These are phyloP conservation scores for Nitzschia sp. DNA, from an alignment of 108 stramenopile species.

Conservation along the genomic window DNA sequence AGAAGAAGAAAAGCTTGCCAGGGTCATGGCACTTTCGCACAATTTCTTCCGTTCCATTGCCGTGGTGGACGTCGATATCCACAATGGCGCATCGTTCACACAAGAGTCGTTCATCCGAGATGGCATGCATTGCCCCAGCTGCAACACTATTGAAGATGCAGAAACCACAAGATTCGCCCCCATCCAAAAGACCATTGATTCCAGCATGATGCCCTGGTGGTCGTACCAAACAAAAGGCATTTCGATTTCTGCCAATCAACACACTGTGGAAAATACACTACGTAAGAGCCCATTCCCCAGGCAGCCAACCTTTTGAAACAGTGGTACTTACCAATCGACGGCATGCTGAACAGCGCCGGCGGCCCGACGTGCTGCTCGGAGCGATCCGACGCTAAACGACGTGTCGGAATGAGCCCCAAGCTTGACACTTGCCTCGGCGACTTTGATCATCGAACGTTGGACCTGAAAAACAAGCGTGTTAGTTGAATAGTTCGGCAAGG, in stretches of 20 bases:
- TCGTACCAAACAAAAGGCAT: conserved; percentile 95
- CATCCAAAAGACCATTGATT: conserved; percentile 84
- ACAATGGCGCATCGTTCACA: conserved; percentile 94
- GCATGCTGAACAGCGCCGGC: conserved; percentile 94
- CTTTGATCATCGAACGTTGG: conserved; percentile 70
- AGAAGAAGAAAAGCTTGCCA: conserved; percentile 90
- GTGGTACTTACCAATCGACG: conserved; percentile 90
- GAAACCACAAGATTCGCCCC: conserved; percentile 96
- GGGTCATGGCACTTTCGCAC: conserved; percentile 88
- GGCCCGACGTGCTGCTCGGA: conserved; percentile 87
- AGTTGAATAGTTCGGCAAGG: too few relatives aligned
- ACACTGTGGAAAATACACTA: too few relatives aligned
- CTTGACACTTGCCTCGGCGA: conserved; percentile 58
- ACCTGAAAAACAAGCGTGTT: conserved; percentile 32
- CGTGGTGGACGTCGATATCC: conserved; percentile 98
- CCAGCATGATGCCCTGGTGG: conserved; percentile 99
- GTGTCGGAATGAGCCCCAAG: conserved; percentile 79
- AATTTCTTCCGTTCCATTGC: conserved; percentile 98
- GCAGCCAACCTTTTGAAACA: conserved; percentile 30
- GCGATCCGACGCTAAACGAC: conserved; percentile 85
- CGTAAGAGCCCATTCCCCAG: too few relatives aligned
- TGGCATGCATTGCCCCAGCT: conserved; percentile 96
- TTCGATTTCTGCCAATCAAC: conserved; percentile 82
- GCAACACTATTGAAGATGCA: conserved; percentile 98
- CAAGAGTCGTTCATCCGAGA: conserved; percentile 74